Evolutionary conservation across 108 stramenopile species (phyloP), one percentile per base, ranked within the genome.

Genomic region (Skeletonema costatum): DNA sequence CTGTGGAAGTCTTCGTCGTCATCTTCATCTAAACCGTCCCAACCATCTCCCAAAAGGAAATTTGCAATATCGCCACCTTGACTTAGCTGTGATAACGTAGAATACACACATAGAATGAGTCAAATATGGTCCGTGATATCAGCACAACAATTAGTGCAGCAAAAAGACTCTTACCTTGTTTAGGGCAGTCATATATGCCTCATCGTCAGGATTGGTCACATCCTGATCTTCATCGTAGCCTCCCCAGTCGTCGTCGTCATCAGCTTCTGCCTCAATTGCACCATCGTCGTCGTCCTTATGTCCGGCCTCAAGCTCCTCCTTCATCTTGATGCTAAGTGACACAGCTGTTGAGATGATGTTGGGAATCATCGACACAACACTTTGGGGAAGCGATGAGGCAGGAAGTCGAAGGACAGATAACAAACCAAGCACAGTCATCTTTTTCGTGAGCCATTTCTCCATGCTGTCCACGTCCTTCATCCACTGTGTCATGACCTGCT

Each of bases 171-270:
- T 56, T 9, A 56, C 53, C 53, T 92, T 91, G 63, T 89, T 91
- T 64, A 95, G 70, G 6, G 93, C 92, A 67, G 87, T 87, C 64
- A 90, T 85, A 74, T 93, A 95, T 4, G 90, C 89, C 70, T 93
- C 95, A 60, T 96, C 95, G 21, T 85, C 82, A 17, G 89, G 86
- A 66, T 93, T 90, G 17, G 83, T 90, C 9, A 96, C 95, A 72
- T 96, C 95, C 64, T 96, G 87, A 68, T 92, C 84, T 72, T 94
- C 93, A 25, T 84, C 92, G 69, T 92, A 95, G 13, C 93, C 94
- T 46, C 89, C 90, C 74, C 76, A 80, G 59, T 88, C 92, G 29
- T 88, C 88, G 48, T 89, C 88, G 11, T 86, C 86, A 36, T 60
- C 86, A 35, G 21, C 77, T 31, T 78, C 80, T 58, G 80, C 78